A percentile compares a stretch with the other conserved stretches of the same genome.
phyloP scores from a whole-genome alignment of 768 basidiomycete species.

The Sporobolomyces phaffii region DNA sequence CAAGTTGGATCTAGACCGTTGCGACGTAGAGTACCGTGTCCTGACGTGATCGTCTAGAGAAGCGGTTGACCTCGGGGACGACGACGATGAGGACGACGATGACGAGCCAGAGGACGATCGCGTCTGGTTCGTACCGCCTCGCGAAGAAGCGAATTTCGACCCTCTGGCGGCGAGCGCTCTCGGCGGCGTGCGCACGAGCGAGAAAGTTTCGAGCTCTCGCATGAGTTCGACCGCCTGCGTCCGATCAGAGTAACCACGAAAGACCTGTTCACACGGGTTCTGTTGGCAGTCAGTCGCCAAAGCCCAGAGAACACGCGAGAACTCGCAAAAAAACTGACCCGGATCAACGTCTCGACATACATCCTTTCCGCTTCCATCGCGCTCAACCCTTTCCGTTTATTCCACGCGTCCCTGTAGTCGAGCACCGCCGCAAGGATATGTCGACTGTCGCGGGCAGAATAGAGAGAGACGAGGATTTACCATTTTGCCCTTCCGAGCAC shows the following conservation, averaged over 20 bases:
- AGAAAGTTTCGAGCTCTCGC: slow-evolving; percentile 27
- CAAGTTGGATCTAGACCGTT: not conserved
- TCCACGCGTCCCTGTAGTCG: slow-evolving; percentile 81
- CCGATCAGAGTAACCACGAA: slow-evolving; percentile 25
- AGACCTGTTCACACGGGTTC: slow-evolving; percentile 6
- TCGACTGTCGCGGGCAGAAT: not conserved
- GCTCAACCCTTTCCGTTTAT: slow-evolving; percentile 78
- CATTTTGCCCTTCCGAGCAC: slow-evolving; percentile 90
- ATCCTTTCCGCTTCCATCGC: slow-evolving; percentile 74
- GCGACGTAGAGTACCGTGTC: too few relatives aligned
- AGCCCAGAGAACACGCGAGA: not conserved
- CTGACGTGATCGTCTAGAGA: too few relatives aligned
- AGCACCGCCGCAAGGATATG: too few relatives aligned
- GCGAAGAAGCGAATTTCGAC: too few relatives aligned
- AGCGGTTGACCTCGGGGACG: too few relatives aligned
- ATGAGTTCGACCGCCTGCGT: slow-evolving; percentile 31
- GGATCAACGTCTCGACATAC: slow-evolving; percentile 80
- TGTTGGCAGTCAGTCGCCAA: not conserved
- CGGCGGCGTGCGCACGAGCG: slow-evolving; percentile 1
- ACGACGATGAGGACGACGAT: not conserved
- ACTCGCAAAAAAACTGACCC: slow-evolving; percentile 52
- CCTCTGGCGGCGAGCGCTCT: too few relatives aligned
- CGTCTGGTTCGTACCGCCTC: too few relatives aligned
- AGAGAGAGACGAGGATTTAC: slow-evolving; percentile 49
- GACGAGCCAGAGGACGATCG: not conserved